Evolutionary conservation across 1,284 basidiomycete genomes (phyloP).

Genomic region (Cerrena zonata): DNA sequence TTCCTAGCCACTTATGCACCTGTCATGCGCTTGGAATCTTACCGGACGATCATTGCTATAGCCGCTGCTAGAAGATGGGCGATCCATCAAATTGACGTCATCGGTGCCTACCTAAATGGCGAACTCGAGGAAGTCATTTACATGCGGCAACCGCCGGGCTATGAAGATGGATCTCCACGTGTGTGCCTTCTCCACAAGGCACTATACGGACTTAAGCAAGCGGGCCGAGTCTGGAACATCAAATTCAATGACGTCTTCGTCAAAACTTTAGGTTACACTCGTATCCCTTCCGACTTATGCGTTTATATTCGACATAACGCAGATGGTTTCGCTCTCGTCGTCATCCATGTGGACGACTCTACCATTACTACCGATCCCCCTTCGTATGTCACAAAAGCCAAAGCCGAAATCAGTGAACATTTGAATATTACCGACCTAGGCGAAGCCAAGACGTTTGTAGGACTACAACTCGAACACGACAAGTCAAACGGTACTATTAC

Average conservation of each 20-base stretch:
- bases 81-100: slow-evolving; percentile 30
- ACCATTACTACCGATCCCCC: slow-evolving; percentile 7
- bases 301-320: slow-evolving; percentile 12
- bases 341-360: slow-evolving; percentile 23
- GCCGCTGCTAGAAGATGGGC: slow-evolving; percentile 25
- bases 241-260: slow-evolving; percentile 11
- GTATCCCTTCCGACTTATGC: slow-evolving; percentile 10
- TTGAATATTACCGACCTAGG: slow-evolving; percentile 22
- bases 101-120: slow-evolving; percentile 32
- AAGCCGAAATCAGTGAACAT: slow-evolving; percentile 10
- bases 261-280: slow-evolving; percentile 8
- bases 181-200: slow-evolving; percentile 9
- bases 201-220: slow-evolving; percentile 27
- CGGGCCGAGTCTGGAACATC: slow-evolving; percentile 19
- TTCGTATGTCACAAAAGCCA: slow-evolving; percentile 7
- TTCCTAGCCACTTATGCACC: slow-evolving; percentile 29
- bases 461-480: slow-evolving; percentile 22
- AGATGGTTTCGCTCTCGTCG: slow-evolving; percentile 8
- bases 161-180: neutral
- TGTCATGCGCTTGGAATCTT: slow-evolving; percentile 21
- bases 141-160: slow-evolving; percentile 3
- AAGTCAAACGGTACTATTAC: slow-evolving; percentile 12
- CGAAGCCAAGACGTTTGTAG: slow-evolving; percentile 16
- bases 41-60: slow-evolving; percentile 25
- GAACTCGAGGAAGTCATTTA: slow-evolving; percentile 29